Base-by-base conservation (phyloP, 352 stramenopile genomes). In the Phytophthora podocarpi region DNA sequence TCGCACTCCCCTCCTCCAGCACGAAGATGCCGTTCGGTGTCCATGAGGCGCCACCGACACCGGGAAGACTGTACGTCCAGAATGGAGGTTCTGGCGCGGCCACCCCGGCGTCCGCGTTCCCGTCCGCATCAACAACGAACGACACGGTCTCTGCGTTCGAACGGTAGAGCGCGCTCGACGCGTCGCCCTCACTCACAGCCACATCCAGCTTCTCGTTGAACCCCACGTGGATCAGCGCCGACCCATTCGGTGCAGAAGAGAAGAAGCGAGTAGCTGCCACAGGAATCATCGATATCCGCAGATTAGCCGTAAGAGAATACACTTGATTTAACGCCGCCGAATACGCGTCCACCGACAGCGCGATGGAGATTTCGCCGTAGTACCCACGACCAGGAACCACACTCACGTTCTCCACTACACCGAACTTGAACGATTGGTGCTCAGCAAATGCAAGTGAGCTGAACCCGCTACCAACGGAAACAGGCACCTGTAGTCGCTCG, bases 191-290 rank as follows among this genome's bases (percentile, higher is more conserved):
- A 23, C 21, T 52, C 55, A 64, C 55, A 3, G 16, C 27, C 28
- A 70, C 36, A 26, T 46, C 32, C 37, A 70, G 20, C 32, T 66
- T 24, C n/a, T 34, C 46, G 30, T 70, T 70, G 42, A 62, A 70
- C 0, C 62, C 55, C 47, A 62, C 2, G 27, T 57, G 47, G 26
- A 66, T 61, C 32, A 49, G 0, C 20, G 32, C 41, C 1, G 55
- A 62, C 20, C 26, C 62, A 42, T 50, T 57, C 31, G 40, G 55
- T 15, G 20, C 12, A 20, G 36, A 39, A 31, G 62, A 40, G 35
- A 56, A 62, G n/a, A 49, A 56, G n/a, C 56, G 56, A 18, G 13
- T 24, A 46, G 9, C 9, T 30, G 55, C 46, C 4, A 54, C 34
- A 28, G 62, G 62, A 15, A 59, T 28, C 40, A 66, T 34, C 32